Base-by-base conservation (phyloP, 2,329 filamentous ascomycete species). In the Fusarium sp. region DNA sequence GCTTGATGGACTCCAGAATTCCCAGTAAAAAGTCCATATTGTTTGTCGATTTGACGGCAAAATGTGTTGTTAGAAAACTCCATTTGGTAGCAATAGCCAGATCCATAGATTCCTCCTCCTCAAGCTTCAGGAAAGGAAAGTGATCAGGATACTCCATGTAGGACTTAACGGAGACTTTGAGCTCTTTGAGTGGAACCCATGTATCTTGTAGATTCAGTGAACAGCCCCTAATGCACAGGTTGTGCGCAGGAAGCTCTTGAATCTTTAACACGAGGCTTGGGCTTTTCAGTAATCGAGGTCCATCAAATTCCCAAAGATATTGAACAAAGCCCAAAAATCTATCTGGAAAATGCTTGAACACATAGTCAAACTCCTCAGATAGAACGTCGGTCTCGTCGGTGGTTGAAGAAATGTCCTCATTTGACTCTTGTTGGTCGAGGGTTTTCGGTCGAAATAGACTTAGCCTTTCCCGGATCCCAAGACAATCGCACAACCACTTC, bases 81-180 rank as follows among this genome's bases (percentile, higher is more conserved):
- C 65, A 68, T 31, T 38, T 57, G 6, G 41, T 2, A 15, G 9
- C 15, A 16, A 58, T 24, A 15, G n/a, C 42, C 41, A 38, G 6
- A 26, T 12, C 23, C 33, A 23, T 47, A 7, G 20, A 1, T 1
- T 44, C 20, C 8, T 42, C 33, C 6, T 50, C 24, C 11, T 62
- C 46, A 1, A 70, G n/a, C 12, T 61, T 49, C 3, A 71, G 52
- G 56, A 71, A 71, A 2, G 69, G 69, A 23, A 71, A 71, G 8
- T 53, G 23, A 1, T 50, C 24, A 6, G 64, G 48, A 23, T 47
- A 1, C 2, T 59, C 52, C 57, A 71, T 68, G 2, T 63, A 68
- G 1, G 28, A 21, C 6, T 15, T 0, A 6, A 68, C 64, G 2
- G 1, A 0, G 0, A 46, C 29, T 43, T 12, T 35, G 2, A 71